Evolutionary conservation across 805 yeast genomes (phyloP), one percentile per base, ranked within the genome.

Genomic region (Kazachstania bromeliacearum): DNA sequence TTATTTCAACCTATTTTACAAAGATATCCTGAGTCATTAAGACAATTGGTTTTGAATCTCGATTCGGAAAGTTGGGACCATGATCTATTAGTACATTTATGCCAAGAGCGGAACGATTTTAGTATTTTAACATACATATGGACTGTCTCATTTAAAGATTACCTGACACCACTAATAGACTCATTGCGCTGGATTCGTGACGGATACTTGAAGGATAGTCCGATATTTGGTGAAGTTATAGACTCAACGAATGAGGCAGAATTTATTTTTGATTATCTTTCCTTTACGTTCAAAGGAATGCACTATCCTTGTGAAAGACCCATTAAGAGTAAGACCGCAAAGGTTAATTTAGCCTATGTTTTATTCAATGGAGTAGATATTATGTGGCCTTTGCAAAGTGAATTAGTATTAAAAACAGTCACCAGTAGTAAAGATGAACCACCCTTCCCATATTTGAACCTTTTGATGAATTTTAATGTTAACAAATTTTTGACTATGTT

Each of bases 81-180:
- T 25, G 95, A 89, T 57, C 61, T 78, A 16, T 77, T 95, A 0
- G 66, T 85, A 10, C 66, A 65, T 9, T 59, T 83, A 13, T 79
- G 95, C 53, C 62, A 64, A 27, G 51, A 67, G 41, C 63, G 77
- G 45, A 60, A 70, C 6, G 60, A 88, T 5, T 63, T 66, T 24
- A 94, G 84, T 36, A 71, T 84, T 25, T 60, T 73, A 33, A 68
- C 76, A 0, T 85, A 75, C 52, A 71, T 92, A 14, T 82, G 89
- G 82, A 84, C 76, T 44, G 63, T 61, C 2, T 60, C 85, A 4
- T 62, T 92, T 28, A 59, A 67, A 16, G 97, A 92, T 51, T 85
- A 74, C 53, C 51, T 68, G 12, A 70, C 85, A 0, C 95, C 96
- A 0, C 57, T 87, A 23, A 50, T 70, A 19, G 85, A 80, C 19